Base-by-base conservation (phyloP, 1,284 basidiomycete species). In the Gomphus sp. region DNA sequence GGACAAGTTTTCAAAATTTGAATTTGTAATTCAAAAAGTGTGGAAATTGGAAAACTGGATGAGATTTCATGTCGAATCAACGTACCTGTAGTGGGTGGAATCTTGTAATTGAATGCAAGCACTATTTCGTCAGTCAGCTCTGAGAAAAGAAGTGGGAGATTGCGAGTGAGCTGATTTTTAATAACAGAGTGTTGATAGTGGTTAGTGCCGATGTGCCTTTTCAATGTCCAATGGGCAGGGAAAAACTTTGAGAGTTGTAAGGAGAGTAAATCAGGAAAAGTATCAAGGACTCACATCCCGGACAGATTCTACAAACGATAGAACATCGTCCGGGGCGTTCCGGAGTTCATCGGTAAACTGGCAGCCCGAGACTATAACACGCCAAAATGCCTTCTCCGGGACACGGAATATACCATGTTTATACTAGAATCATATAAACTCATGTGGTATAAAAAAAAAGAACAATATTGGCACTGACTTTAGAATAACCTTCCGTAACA, bases 341-440 rank as follows among this genome's bases (percentile, higher is more conserved):
- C 71, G 65, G 11, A 80, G 53, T 48, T 81, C 78, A 7, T 79
- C 74, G 5, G 76, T 65, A 18, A 72, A 62, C 22, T 68, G 62
- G 0, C 61, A 66, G 4, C 66, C 71, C 31, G 64, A 71, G 1
- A 77, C 60, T 31, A 80, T 48, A 16, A 81, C 69, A 0, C 70
- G 57, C 79, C 78, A 80, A 43, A 64, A 63, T 28, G 67, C 66
- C 2, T 71, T 60, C 2, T 69, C 65, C 0, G 77, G 66, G 0
- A 81, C 61, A 59, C 75, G 78, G 70, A 79, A 80, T 3, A 69
- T 64, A 0, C 60, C 57, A 1, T 67, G 65, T 16, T 62, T 33
- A 41, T 52, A 52, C 56, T 58, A 28, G 14, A n/a, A 37, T 22
- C 2, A 10, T 28, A 6, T 12, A 10, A 49, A 28, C 0, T 10